Conservation (phyloP, 23 red algal genomes). For the Cyanidioschyzon merolae region DNA sequence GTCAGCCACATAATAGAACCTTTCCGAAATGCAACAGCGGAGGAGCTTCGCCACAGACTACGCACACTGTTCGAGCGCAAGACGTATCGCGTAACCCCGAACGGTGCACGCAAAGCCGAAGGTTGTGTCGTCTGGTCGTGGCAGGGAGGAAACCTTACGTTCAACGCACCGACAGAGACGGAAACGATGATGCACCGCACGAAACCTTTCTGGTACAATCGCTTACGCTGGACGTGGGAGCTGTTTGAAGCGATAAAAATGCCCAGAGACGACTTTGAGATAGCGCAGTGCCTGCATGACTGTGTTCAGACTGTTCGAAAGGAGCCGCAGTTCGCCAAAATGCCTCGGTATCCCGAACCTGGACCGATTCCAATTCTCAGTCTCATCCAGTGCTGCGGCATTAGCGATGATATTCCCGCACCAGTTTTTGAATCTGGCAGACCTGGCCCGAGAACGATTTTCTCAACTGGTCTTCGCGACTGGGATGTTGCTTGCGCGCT, state of each 20-base stretch:
- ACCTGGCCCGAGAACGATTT: not conserved
- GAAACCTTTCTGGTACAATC: conserved; percentile 1
- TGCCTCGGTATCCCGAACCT: conserved; percentile 25
- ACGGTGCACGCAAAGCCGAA: not conserved
- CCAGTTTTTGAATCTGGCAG: conserved; percentile 81
- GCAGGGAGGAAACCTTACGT: not conserved
- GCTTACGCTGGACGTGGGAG: not conserved
- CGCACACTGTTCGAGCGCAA: not conserved
- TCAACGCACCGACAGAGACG: not conserved
- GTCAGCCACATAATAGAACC: not conserved
- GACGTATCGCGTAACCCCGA: not conserved
- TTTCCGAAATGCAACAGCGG: not conserved
- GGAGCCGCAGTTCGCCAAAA: conserved; percentile 45
- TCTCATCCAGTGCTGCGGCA: conserved; percentile 60
- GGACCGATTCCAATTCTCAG: conserved; percentile 74
- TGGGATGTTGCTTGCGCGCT: conserved; percentile 77
- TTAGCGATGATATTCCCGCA: conserved; percentile 94
- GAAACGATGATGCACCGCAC: not conserved
- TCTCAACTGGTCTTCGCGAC: conserved; percentile 42
- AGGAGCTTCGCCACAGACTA: not conserved
- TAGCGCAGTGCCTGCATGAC: conserved; percentile 53
- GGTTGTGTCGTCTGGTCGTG: not conserved
- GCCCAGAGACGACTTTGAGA: not conserved
- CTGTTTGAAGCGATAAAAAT: not conserved
- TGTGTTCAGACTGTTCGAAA: conserved; percentile 88